These are phyloP conservation scores for Middelhovenomyces tepae DNA, from an alignment of 805 yeast species.

Conservation along the genomic window DNA sequence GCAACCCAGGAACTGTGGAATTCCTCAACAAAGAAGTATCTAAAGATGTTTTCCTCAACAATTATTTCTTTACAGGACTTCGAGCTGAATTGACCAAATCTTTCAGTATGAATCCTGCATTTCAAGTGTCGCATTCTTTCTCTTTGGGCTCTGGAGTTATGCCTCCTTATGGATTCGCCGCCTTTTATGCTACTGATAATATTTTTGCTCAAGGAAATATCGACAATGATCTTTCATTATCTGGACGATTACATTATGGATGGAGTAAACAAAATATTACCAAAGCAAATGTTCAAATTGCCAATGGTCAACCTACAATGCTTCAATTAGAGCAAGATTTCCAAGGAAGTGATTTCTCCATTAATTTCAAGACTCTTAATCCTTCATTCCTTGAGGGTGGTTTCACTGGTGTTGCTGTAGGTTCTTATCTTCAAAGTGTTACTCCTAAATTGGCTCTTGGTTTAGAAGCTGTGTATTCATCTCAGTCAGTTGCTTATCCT, in stretches of 20 bases:
- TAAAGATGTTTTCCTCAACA: constrained; percentile 84
- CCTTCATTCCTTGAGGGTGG: constrained; percentile 70
- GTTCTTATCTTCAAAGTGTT: constrained; percentile 80
- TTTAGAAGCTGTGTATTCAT: constrained; percentile 81
- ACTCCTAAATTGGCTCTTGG: constrained; percentile 81
- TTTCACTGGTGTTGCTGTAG: constrained; percentile 88
- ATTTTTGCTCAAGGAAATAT: constrained; percentile 84
- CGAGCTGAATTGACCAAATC: constrained; percentile 95
- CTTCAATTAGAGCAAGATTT: constrained; percentile 93
- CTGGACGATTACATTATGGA: constrained; percentile 85
- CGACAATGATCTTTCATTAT: constrained; percentile 75
- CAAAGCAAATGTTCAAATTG: constrained; percentile 80
- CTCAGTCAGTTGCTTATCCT: constrained; percentile 55
- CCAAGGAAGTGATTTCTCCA: constrained; percentile 79
- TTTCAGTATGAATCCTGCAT: constrained; percentile 82
- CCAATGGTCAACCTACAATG: constrained; percentile 86
- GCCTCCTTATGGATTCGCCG: constrained; percentile 87
- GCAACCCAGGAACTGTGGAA: constrained; percentile 92
- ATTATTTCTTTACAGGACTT: constrained; percentile 87
- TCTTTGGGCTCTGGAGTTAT: constrained; percentile 75
- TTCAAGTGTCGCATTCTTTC: constrained; percentile 93
- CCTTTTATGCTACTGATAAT: constrained; percentile 79
- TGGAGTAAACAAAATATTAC: constrained; percentile 75
- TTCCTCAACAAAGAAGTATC: constrained; percentile 88
- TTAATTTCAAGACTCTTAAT: constrained; percentile 85